Evolutionary conservation across 2,329 filamentous ascomycete species (phyloP).

Genomic region (Trichoderma aggressivum): DNA sequence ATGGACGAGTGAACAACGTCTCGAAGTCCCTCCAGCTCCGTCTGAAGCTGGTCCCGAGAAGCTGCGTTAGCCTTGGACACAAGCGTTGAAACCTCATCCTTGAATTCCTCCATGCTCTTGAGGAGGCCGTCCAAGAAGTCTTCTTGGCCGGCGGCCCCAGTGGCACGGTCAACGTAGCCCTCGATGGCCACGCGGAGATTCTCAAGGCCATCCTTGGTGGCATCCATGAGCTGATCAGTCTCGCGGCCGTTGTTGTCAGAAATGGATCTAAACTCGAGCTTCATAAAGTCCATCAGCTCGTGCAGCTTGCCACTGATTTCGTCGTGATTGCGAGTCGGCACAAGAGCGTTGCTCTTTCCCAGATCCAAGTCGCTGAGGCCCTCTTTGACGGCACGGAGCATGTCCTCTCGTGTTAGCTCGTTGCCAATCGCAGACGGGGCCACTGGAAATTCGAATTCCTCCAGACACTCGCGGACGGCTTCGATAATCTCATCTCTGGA

Average conservation of each 20-base stretch:
- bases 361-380: constrained; percentile 53
- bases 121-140: constrained; percentile 71
- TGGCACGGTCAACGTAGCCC: constrained; percentile 69
- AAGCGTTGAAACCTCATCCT: constrained; percentile 52
- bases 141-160: constrained; percentile 67
- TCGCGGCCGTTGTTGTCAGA: constrained; percentile 70
- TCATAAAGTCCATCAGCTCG: constrained; percentile 62
- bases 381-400: constrained; percentile 61
- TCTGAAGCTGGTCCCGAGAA: constrained; percentile 65
- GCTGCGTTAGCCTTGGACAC: constrained; percentile 35
- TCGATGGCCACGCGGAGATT: constrained; percentile 78
- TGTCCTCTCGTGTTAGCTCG: constrained; percentile 57
- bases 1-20: constrained; percentile 71
- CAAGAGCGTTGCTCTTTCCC: constrained; percentile 38
- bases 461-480: constrained; percentile 80
- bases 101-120: constrained; percentile 63
- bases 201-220: constrained; percentile 83
- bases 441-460: constrained; percentile 75
- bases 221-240: constrained; percentile 84
- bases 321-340: constrained; percentile 43
- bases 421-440: constrained; percentile 54
- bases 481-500: constrained; percentile 81
- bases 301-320: constrained; percentile 56
- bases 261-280: constrained; percentile 56
- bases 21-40: constrained; percentile 78